Percentiles rank a stretch among this genome's conserved stretches.
These are phyloP conservation scores for Saturnispora quitensis DNA, from an alignment of 805 yeast species.

Conservation along the genomic window DNA sequence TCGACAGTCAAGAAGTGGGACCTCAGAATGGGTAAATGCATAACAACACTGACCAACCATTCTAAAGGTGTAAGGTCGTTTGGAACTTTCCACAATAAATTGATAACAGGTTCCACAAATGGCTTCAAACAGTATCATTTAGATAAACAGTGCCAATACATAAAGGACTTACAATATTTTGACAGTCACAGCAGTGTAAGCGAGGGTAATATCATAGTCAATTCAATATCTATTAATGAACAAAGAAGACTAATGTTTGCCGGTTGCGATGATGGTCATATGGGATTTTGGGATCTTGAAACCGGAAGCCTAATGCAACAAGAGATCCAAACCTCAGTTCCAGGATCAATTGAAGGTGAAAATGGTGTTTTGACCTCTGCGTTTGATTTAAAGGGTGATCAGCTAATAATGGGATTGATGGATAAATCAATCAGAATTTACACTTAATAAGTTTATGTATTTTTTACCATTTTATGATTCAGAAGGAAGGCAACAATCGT, in stretches of 20 bases:
- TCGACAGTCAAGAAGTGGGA: constrained; percentile 88
- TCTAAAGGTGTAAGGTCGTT: constrained; percentile 71
- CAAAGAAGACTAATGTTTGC: constrained; percentile 54
- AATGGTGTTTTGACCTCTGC: constrained; percentile 58
- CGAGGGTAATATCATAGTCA: constrained; percentile 41
- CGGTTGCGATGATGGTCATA: constrained; percentile 77
- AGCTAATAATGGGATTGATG: constrained; percentile 74
- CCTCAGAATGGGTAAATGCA: constrained; percentile 65
- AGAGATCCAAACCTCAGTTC: constrained; percentile 43
- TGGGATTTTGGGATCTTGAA: constrained; percentile 71
- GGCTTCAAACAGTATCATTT: constrained; percentile 78
- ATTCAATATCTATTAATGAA: constrained; percentile 45
- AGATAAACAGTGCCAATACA: constrained; percentile 58
- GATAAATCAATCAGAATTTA: constrained; percentile 36
- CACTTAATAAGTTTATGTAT: background rate
- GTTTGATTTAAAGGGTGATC: constrained; percentile 70
- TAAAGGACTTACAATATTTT: constrained; percentile 42
- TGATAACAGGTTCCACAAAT: constrained; percentile 74
- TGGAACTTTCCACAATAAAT: constrained; percentile 51
- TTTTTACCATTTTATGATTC: constrained; percentile 2
- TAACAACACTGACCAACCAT: constrained; percentile 74
- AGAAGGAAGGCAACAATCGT: constrained; percentile 21
- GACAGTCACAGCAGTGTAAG: constrained; percentile 25
- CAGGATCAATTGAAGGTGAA: constrained; percentile 65
- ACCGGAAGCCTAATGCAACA: constrained; percentile 57